phyloP scores from a whole-genome alignment of 495 filamentous ascomycete species.

The Aspergillus asperescens region DNA sequence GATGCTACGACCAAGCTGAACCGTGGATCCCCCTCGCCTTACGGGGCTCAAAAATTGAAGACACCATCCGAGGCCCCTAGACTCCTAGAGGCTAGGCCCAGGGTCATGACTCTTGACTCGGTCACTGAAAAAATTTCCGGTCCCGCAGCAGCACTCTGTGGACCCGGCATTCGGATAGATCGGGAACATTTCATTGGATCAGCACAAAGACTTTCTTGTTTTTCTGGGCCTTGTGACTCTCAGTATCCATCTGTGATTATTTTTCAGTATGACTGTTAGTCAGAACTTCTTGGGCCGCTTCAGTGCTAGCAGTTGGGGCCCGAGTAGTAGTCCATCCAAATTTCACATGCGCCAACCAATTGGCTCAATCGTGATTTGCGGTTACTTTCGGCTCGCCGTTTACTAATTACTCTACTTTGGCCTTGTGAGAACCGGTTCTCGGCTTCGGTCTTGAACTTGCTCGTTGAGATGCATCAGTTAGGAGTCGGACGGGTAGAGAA shows the following conservation, averaged over 20 bases:
- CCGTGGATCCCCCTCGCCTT: constrained; percentile 2
- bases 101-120: not conserved
- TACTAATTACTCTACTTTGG: too few relatives aligned
- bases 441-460: too few relatives aligned
- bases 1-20: not conserved
- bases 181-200: not conserved
- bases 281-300: too few relatives aligned
- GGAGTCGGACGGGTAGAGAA: too few relatives aligned
- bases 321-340: too few relatives aligned
- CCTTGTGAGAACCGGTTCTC: too few relatives aligned
- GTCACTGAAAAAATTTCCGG: constrained; percentile 2
- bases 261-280: too few relatives aligned
- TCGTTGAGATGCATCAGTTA: too few relatives aligned
- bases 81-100: not conserved
- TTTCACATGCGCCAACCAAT: too few relatives aligned
- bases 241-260: not conserved
- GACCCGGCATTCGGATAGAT: constrained; percentile 1
- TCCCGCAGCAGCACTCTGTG: not conserved
- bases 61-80: not conserved
- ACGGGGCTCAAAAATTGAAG: not conserved
- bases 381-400: too few relatives aligned
- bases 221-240: not conserved
- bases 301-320: too few relatives aligned
- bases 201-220: not conserved
- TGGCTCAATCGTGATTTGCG: too few relatives aligned